A percentile compares a stretch with the other conserved stretches of the same genome.
Conservation (phyloP, 1,284 basidiomycete species). For the Papiliotrema nemorosa region DNA sequence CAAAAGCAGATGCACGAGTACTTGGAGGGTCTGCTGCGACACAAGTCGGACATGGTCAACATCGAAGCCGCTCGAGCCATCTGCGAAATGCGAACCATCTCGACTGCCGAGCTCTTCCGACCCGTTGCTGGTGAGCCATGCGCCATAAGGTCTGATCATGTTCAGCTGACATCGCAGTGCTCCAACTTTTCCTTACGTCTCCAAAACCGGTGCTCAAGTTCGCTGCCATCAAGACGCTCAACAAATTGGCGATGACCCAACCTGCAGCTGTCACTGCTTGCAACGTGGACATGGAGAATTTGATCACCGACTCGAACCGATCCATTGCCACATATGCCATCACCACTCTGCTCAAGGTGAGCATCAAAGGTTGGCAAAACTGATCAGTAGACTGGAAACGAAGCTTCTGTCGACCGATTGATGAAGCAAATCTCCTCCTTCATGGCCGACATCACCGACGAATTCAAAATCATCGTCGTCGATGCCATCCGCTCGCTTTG, state of each 20-base stretch:
- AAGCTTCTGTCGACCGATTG: conserved; percentile 95
- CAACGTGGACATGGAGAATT: conserved; percentile 96
- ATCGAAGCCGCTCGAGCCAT: conserved; percentile 97
- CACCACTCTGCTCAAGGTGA: conserved; percentile 91
- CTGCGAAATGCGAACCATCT: conserved; percentile 88
- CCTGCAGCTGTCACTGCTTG: conserved; percentile 84
- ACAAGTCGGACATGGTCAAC: conserved; percentile 99
- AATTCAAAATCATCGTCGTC: conserved; percentile 99
- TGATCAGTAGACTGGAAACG: conserved; percentile 77
- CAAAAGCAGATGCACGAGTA: conserved; percentile 92
- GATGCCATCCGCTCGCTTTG: conserved; percentile 97
- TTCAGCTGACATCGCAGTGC: conserved; percentile 54
- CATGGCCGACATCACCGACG: conserved; percentile 99
- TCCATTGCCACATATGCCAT: conserved; percentile 98
- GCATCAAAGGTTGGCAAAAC: conserved; percentile 37
- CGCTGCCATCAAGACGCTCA: conserved; percentile 92
- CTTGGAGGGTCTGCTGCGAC: conserved; percentile 90
- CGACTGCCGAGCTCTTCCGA: conserved; percentile 71
- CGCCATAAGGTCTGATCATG: not conserved
- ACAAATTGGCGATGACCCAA: conserved; percentile 76
- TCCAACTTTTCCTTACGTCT: conserved; percentile 89
- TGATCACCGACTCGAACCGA: conserved; percentile 94
- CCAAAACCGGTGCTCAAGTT: conserved; percentile 94
- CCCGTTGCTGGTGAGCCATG: conserved; percentile 71
- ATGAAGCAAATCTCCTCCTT: conserved; percentile 99